phyloP scores from a whole-genome alignment of 2,329 filamentous ascomycete species.

The Fusarium brevicatenulatum region DNA sequence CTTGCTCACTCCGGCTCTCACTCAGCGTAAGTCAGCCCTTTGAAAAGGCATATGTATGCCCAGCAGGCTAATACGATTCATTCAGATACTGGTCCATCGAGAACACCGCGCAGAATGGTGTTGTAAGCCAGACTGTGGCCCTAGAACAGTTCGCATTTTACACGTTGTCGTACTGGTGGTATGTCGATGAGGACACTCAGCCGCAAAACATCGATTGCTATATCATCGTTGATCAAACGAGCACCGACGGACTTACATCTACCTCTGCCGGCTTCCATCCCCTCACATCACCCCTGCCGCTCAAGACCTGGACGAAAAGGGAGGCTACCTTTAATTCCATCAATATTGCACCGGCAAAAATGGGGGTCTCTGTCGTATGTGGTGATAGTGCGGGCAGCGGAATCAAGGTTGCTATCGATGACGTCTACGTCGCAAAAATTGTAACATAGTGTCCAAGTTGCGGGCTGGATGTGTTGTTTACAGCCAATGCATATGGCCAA shows the following conservation, averaged over 20 bases:
- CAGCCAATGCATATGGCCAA: no score
- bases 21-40: not conserved
- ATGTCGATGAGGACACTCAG: not conserved
- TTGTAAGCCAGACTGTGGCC: not conserved
- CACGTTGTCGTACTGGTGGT: not conserved
- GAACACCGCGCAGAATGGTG: fast-evolving
- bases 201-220: not conserved
- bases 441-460: no score
- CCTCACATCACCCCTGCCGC: not conserved
- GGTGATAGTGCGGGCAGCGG: not conserved
- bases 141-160: not conserved
- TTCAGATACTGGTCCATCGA: not conserved
- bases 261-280: fast-evolving
- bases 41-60: no score
- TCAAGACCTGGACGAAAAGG: not conserved
- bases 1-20: not conserved
- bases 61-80: not conserved
- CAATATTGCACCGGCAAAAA: not conserved
- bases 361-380: not conserved
- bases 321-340: not conserved
- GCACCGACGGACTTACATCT: not conserved
- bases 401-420: not conserved
- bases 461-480: no score
- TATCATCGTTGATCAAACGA: not conserved
- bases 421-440: not conserved